These are phyloP conservation scores for Trebouxia gelatinosa DNA, from an alignment of 163 green algal genomes.

Conservation along the genomic window DNA sequence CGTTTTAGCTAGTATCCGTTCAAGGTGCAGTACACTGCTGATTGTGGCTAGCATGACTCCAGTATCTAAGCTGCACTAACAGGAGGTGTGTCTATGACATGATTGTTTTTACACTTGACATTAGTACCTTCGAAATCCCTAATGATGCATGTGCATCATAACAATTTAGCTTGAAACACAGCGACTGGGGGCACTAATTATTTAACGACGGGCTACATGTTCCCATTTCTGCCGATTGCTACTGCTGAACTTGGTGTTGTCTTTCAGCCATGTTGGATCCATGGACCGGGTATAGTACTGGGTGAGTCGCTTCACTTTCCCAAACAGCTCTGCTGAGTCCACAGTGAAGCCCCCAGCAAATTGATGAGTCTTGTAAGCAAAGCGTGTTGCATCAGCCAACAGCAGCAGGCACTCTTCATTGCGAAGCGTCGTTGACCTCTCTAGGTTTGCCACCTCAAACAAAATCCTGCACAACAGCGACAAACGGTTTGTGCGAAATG, in stretches of 20 bases:
- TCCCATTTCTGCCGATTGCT: constrained; percentile 6
- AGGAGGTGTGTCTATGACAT: not conserved
- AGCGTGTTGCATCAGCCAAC: constrained; percentile 28
- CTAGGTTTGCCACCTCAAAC: constrained; percentile 39
- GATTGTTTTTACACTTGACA: not conserved
- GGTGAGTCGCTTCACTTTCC: constrained; percentile 35
- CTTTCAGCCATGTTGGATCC: constrained; percentile 35
- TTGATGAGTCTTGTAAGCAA: constrained; percentile 35
- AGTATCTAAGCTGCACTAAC: not conserved
- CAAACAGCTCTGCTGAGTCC: constrained; percentile 31
- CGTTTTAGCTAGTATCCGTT: too few species aligned
- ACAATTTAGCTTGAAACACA: not conserved
- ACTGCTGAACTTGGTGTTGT: constrained; percentile 24
- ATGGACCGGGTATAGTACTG: constrained; percentile 35
- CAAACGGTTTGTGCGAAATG: too few species aligned
- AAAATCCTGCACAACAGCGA: constrained; percentile 31
- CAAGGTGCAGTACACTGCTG: too few species aligned
- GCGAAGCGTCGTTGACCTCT: constrained; percentile 13
- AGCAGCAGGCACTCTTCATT: constrained; percentile 34
- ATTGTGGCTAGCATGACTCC: not conserved
- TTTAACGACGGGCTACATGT: not conserved
- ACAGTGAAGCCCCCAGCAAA: constrained; percentile 36
- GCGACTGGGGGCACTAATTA: too few species aligned
- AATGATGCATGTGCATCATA: not conserved
- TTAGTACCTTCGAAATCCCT: not conserved